Evolutionary conservation across 148 eudicot genomes (phyloP).

Genomic region (Diospyros lotus): DNA sequence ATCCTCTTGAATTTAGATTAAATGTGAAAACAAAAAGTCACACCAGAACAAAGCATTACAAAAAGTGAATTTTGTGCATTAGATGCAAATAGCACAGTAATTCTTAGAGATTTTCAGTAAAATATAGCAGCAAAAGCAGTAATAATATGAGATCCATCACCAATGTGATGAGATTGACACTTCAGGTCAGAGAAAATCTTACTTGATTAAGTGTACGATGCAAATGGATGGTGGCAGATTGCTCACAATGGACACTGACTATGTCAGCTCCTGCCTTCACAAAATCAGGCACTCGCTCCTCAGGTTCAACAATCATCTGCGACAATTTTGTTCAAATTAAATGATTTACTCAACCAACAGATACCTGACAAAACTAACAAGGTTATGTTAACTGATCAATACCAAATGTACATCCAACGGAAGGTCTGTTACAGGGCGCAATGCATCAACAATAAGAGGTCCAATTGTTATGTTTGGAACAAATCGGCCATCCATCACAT

Average conservation of each 20-base stretch:
- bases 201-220: conserved; percentile 84
- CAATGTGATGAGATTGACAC: no score
- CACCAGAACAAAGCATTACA: no score
- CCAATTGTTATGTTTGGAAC: conserved; percentile 99
- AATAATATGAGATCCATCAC: no score
- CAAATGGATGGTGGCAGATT: conserved; percentile 94
- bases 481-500: conserved; percentile 99
- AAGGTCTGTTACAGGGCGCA: conserved; percentile 96
- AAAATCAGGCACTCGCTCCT: conserved; percentile 87
- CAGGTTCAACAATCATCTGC: conserved; percentile 99
- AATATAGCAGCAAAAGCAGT: no score
- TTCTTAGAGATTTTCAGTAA: no score
- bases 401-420: conserved; percentile 99
- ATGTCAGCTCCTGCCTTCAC: conserved; percentile 99
- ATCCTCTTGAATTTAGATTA: no score
- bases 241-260: conserved; percentile 95
- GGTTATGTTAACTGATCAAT: conserved; percentile 17
- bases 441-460: conserved; percentile 89
- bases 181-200: conserved; percentile 20
- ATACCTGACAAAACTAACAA: not conserved
- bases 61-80: no score
- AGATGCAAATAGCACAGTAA: no score
- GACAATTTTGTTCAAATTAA: conserved; percentile 21
- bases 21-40: no score
- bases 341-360: conserved; percentile 16